Evolutionary conservation across 805 yeast species (phyloP).

Genomic region (Ogataea minuta): DNA sequence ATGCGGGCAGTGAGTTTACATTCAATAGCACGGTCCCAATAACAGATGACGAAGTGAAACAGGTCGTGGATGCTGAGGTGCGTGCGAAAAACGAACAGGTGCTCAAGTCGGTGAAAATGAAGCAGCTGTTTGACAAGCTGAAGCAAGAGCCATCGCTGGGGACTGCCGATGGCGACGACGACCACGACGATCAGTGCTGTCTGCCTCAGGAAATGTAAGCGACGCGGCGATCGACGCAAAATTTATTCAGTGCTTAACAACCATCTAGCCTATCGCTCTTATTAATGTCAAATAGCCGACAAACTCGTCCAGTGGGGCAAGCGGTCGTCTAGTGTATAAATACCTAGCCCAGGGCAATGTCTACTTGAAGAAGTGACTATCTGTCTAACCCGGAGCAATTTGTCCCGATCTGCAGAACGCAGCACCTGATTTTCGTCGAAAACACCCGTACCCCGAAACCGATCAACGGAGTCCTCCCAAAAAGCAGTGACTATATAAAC

Average conservation of each 20-base stretch:
- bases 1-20: constrained; percentile 26
- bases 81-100: constrained; percentile 40
- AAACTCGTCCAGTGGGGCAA: neutral
- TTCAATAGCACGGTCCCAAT: constrained; percentile 25
- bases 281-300: constrained; percentile 1
- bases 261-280: constrained; percentile 3
- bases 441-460: constrained; percentile 13
- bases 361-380: neutral
- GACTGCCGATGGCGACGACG: constrained; percentile 24
- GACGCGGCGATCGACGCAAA: constrained; percentile 6
- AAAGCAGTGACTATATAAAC: constrained; percentile 7
- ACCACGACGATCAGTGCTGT: constrained; percentile 20
- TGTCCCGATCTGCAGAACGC: constrained; percentile 8
- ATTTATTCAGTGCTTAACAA: neutral
- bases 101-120: constrained; percentile 42
- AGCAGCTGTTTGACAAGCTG: constrained; percentile 36
- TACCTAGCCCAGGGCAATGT: neutral
- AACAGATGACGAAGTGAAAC: constrained; percentile 26
- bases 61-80: constrained; percentile 43
- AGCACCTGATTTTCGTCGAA: constrained; percentile 1
- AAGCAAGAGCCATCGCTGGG: constrained; percentile 8
- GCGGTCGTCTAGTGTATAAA: constrained; percentile 1
- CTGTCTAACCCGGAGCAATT: constrained; percentile 8
- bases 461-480: constrained; percentile 7
- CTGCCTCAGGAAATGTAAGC: constrained; percentile 2